Base-by-base conservation (phyloP, 2,329 filamentous ascomycete species). In the Alternaria triticina region DNA sequence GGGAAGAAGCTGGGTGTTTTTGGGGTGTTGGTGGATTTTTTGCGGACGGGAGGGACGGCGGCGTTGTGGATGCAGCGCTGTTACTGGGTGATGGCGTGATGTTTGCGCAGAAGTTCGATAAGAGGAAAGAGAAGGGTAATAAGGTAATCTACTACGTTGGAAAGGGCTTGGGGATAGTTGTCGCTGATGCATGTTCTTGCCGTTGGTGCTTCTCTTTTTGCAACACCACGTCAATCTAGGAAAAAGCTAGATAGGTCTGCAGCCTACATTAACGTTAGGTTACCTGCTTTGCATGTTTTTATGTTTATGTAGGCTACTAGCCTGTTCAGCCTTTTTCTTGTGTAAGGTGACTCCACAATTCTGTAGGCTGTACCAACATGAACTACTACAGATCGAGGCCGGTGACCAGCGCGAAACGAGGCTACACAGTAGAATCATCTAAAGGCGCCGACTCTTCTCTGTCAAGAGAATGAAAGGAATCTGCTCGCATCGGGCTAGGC, bases 321-420 rank as follows among this genome's bases (percentile, higher is more conserved):
- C n/a, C n/a, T n/a, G n/a, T n/a, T n/a, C n/a, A n/a, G n/a, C n/a
- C n/a, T n/a, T n/a, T n/a, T n/a, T n/a, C n/a, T n/a, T n/a, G n/a
- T n/a, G n/a, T n/a, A n/a, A n/a, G n/a, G n/a, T n/a, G n/a, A n/a
- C n/a, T n/a, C n/a, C 0, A 40, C 33, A 10, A 40, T 10, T 1
- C 0, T 17, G 33, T 10, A 40, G 15, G 15, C 4, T 1, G 33
- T n/a, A 1, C 15, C 4, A 0, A 40, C 0, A 10, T 0, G 2
- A 17, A 17, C 0, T 6, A 40, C 15, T 4, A 3, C 15, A 40
- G 8, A n/a, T 10, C 33, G 8, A 17, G 15, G 8, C 8, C 8
- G 1, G 1, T 17, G 2, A 3, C 8, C 4, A 5, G 8, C 15
- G 8, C 33, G 15, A 10, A n/a, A 40, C 2, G 1, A 4, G 4